Evolutionary conservation across 2,329 filamentous ascomycete genomes (phyloP), one percentile per base, ranked within the genome.

Genomic region (Cercospora brassicicola): DNA sequence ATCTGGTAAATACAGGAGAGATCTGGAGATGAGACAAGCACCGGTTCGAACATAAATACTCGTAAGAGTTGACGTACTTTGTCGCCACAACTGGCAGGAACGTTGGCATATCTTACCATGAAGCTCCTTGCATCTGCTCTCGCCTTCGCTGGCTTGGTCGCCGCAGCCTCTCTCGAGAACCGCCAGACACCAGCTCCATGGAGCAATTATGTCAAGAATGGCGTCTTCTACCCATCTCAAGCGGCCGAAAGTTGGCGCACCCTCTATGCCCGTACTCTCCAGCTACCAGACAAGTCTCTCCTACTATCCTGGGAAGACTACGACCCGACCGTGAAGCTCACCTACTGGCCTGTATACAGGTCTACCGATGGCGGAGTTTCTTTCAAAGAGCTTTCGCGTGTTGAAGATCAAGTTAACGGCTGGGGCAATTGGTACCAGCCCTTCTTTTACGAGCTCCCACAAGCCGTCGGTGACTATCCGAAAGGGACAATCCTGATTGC

Each of bases 361-460:
- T 85, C 79, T 73, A 79, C 74, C 67, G 83, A 86, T 77, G 74
- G 79, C 69, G 75, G 82, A 10, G 74, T 76, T 20, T 88, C 85
- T 1, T 92, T 90, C 90, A 81, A 82, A 15, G 85, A 90, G 75
- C 81, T 90, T 60, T 87, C 88, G 4, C 83, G 83, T 15, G 86
- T 92, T 9, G 81, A 86, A 13, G 90, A 92, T 75, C 83, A 85
- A 59, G 86, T 85, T 31, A 89, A 90, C 71, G 84, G 84, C 51
- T 88, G 86, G 81, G 90, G 90, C 20, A 77, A 91, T 64, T 84
- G 88, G 31, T 91, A 91, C 74, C 90, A 92, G 73, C 90, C 90
- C 0, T 86, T 87, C 76, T 81, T 92, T 13, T 91, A 90, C 73
- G 84, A 88, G 71, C 83, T 92, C 2, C 85, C 87, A 0, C 80